phyloP scores from a whole-genome alignment of 2,329 filamentous ascomycete genomes.

The Botrytis deweyae region DNA sequence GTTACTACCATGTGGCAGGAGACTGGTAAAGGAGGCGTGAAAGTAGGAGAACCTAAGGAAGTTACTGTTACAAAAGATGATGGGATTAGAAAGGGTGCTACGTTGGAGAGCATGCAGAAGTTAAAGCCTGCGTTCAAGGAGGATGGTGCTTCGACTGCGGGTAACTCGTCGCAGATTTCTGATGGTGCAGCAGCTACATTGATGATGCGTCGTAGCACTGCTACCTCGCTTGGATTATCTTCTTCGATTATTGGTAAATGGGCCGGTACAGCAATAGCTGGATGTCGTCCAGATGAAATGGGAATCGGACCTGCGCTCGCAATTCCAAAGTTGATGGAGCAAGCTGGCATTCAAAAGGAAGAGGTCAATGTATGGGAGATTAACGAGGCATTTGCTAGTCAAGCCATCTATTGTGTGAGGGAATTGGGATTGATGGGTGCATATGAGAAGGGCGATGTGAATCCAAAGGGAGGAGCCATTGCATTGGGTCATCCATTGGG shows the following conservation, averaged over 20 bases:
- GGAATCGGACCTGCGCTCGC: constrained; percentile 84
- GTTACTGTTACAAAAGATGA: constrained; percentile 77
- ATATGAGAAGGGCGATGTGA: constrained; percentile 69
- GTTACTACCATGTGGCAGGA: constrained; percentile 70
- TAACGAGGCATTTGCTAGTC: constrained; percentile 77
- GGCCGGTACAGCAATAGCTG: constrained; percentile 71
- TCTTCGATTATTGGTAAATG: constrained; percentile 77
- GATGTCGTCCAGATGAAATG: constrained; percentile 90
- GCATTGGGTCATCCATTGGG: constrained; percentile 91
- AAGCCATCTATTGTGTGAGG: constrained; percentile 68
- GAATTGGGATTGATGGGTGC: constrained; percentile 63
- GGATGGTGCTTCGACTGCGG: constrained; percentile 77
- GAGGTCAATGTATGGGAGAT: constrained; percentile 90
- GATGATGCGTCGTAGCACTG: constrained; percentile 81
- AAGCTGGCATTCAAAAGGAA: constrained; percentile 61
- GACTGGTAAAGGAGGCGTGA: constrained; percentile 58
- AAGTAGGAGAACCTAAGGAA: constrained; percentile 54
- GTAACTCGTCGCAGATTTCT: constrained; percentile 81
- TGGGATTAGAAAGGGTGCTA: constrained; percentile 70
- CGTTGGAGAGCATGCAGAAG: constrained; percentile 67
- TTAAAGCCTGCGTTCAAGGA: constrained; percentile 83
- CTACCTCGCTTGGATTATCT: constrained; percentile 67
- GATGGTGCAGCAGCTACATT: constrained; percentile 84
- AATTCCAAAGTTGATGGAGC: constrained; percentile 75
- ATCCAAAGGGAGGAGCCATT: constrained; percentile 90